A percentile compares a stretch with the other conserved stretches of the same genome.
Conservation (phyloP, 768 basidiomycete genomes). For the Suillus ampliporus region DNA sequence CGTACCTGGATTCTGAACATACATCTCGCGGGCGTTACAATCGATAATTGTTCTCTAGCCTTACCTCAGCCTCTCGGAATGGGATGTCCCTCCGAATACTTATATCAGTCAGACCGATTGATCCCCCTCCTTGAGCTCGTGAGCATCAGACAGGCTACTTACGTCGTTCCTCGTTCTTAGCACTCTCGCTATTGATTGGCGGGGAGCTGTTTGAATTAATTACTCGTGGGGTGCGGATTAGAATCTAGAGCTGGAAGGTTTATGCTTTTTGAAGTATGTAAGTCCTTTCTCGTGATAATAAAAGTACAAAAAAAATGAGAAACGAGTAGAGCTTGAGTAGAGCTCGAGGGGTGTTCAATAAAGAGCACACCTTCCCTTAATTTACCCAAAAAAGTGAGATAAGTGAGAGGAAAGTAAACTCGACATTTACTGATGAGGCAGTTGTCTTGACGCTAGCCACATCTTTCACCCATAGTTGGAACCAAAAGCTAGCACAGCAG, state of each 20-base stretch:
- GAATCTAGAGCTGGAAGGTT: background rate
- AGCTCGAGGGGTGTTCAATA: too few species aligned
- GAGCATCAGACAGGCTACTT: background rate
- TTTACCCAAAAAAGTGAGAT: conserved; percentile 9
- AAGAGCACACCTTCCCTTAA: background rate
- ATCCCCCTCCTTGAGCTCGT: background rate
- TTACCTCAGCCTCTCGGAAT: background rate
- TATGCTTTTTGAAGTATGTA: background rate
- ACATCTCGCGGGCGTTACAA: background rate
- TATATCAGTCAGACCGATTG: background rate
- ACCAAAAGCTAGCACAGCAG: conserved; percentile 59
- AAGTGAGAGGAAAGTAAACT: conserved; percentile 2
- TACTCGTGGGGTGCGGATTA: too few species aligned
- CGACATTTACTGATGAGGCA: conserved; percentile 1
- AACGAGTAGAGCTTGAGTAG: background rate
- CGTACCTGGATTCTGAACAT: background rate
- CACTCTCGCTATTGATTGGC: too few species aligned
- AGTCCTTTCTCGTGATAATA: background rate
- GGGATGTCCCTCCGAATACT: background rate
- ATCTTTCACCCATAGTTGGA: conserved; percentile 53
- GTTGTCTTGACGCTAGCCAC: conserved; percentile 26
- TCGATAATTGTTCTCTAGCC: background rate
- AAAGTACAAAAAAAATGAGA: background rate
- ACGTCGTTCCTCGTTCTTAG: too few species aligned
- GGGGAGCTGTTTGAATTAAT: too few species aligned